phyloP scores from a whole-genome alignment of 345 rosid genomes.

The Eucalyptus decipiens region DNA sequence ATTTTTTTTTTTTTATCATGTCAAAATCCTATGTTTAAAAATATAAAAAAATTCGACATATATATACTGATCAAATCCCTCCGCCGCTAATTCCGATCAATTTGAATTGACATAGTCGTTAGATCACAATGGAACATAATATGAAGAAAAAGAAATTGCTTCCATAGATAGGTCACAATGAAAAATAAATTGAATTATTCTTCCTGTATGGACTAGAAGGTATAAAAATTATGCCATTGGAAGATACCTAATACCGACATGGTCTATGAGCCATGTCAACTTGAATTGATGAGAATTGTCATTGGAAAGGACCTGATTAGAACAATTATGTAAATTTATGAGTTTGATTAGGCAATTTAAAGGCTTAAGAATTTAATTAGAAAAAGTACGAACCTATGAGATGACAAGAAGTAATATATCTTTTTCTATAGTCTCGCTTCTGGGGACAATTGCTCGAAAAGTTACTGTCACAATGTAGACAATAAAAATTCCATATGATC shows the following conservation, averaged over 20 bases:
- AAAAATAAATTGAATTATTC: neutral
- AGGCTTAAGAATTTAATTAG: accelerated
- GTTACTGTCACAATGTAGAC: accelerated
- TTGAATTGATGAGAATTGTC: neutral
- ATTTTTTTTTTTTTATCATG: neutral
- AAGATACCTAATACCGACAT: accelerated
- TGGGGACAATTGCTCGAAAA: accelerated
- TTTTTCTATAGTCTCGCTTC: neutral
- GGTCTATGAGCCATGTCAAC: neutral
- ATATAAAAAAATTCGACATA: neutral
- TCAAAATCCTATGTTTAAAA: neutral
- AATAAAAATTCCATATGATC: neutral
- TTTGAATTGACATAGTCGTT: accelerated
- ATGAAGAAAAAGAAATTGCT: neutral
- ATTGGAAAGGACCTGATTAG: accelerated
- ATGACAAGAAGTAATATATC: neutral
- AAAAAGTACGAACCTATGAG: accelerated
- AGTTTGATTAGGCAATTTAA: neutral
- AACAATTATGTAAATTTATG: neutral
- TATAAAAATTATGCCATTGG: neutral
- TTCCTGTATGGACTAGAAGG: accelerated
- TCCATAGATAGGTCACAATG: accelerated
- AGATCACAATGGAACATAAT: accelerated
- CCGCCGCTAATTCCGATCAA: accelerated
- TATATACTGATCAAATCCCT: accelerated